Base-by-base conservation (phyloP, 2,329 filamentous ascomycete genomes). In the Neonectria hederae region DNA sequence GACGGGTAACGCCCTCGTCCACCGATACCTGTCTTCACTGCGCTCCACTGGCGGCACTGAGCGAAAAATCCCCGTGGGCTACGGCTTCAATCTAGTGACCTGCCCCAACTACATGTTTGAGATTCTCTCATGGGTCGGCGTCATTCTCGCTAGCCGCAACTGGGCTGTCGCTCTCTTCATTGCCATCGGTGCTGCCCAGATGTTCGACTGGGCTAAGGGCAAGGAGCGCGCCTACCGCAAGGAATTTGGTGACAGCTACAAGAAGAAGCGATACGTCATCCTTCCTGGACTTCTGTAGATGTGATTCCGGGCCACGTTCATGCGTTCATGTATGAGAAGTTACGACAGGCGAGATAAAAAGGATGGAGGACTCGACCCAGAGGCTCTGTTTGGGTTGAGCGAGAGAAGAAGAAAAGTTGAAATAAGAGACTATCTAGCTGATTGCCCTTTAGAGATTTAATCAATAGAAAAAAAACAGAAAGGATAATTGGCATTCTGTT, bases 101-200 rank as follows among this genome's bases (percentile, higher is more conserved):
- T 97, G 94, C 82, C 96, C 96, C 45, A 99, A 99, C 83, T 99
- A 99, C 83, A 88, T 97, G 83, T 98, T 97, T 72, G 96, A 99
- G 81, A 85, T 92, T 7, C 78, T 97, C 40, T 89, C 94, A 0
- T 99, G 96, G 96, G 72, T 92, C 30, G 94, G 94, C 26, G 85
- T 98, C 59, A 90, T 92, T 71, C 77, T 97, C 46, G 87, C 95
- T 58, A 94, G 89, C 72, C 90, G 92, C 74, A 94, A 90, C 81
- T 91, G 91, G 83, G 87, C 89, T 54, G 92, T 96, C 0, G 83
- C 89, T 17, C 71, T 97, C 21, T 98, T 98, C 80, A 89, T 92
- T 65, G 77, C 84, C 24, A 84, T 93, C 55, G 93, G 93, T 35
- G 86, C 85, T 17, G 85, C 81, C 24, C 93, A 94, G 80, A 98